phyloP scores from a whole-genome alignment of 345 rosid genomes.

The Nephelium lappaceum region DNA sequence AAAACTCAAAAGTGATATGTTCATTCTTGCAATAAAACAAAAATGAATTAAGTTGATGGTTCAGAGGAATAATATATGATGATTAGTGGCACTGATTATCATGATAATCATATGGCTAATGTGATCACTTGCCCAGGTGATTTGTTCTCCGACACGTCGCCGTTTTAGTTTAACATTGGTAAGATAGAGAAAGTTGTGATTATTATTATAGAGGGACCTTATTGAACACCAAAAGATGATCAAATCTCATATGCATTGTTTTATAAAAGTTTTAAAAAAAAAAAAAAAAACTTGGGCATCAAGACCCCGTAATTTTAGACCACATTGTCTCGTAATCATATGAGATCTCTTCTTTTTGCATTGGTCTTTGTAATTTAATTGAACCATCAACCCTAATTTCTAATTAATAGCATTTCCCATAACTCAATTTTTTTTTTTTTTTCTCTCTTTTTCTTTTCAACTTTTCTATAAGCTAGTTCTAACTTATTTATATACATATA shows the following conservation, averaged over 20 bases:
- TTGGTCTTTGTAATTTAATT: constrained; percentile 8
- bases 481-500: no score
- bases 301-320: constrained; percentile 28
- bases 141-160: background rate
- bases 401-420: background rate
- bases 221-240: constrained; percentile 18
- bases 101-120: background rate
- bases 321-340: constrained; percentile 31
- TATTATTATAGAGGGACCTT: constrained; percentile 2
- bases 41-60: background rate
- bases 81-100: background rate
- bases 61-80: background rate
- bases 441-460: background rate
- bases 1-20: no score
- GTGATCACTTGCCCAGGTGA: background rate
- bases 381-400: background rate
- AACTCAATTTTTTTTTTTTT: background rate
- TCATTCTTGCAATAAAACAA: no score
- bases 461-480: no score
- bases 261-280: background rate
- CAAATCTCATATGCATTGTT: constrained; percentile 7
- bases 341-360: background rate
- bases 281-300: background rate
- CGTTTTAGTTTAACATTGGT: background rate
- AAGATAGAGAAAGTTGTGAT: constrained; percentile 6